phyloP scores from a whole-genome alignment of 345 rosid genomes.

The Mercurialis annua region DNA sequence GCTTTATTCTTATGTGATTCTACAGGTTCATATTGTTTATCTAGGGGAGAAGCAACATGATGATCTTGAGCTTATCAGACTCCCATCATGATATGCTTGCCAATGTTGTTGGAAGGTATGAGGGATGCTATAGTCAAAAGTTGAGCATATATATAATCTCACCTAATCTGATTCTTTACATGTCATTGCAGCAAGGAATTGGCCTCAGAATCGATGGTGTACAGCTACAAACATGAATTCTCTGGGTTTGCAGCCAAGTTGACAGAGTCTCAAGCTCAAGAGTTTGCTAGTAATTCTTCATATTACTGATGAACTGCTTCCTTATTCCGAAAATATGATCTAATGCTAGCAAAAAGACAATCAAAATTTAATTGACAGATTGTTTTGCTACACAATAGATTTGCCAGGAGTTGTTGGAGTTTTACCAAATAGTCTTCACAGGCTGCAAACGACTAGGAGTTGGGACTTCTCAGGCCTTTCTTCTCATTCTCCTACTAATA shows the following conservation, averaged over 20 bases:
- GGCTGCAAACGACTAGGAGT: conserved; percentile 58
- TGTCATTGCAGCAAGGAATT: conserved; percentile 46
- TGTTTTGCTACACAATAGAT: conserved; percentile 23
- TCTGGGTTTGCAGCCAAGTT: conserved; percentile 77
- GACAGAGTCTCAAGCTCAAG: conserved; percentile 50
- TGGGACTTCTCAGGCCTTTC: conserved; percentile 60
- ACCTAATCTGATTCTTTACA: background rate
- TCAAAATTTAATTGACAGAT: background rate
- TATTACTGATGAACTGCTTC: background rate
- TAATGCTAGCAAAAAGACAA: background rate
- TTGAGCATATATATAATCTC: background rate
- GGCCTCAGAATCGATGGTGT: conserved; percentile 50
- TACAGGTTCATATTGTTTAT: conserved; percentile 61
- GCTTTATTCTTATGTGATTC: background rate
- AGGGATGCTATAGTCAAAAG: background rate
- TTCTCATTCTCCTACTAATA: conserved; percentile 38
- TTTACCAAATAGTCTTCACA: conserved; percentile 49
- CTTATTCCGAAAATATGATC: background rate
- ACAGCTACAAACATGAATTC: conserved; percentile 71
- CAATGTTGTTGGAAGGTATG: conserved; percentile 56
- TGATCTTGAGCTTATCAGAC: conserved; percentile 34
- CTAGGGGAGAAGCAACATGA: conserved; percentile 52
- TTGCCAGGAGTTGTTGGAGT: conserved; percentile 54
- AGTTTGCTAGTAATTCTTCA: conserved; percentile 40
- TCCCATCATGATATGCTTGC: conserved; percentile 66